phyloP scores from a whole-genome alignment of 148 eudicot species.

The Vaccinium corymbosum region DNA sequence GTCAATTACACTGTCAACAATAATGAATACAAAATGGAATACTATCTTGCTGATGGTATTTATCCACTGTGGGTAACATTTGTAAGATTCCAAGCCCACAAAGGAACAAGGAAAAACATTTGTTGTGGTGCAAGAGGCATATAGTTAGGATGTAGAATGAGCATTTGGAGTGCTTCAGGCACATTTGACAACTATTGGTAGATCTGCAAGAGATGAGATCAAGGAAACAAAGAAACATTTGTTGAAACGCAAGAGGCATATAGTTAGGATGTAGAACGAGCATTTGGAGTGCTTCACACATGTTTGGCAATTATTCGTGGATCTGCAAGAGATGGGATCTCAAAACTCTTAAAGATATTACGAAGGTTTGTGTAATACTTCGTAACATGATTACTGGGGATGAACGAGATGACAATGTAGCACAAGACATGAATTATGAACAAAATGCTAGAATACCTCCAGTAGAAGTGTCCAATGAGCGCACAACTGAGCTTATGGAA shows the following conservation, averaged over 20 bases:
- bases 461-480: not conserved
- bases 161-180: too few species aligned
- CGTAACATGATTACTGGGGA: too few species aligned
- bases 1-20: not conserved
- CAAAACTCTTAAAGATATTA: too few species aligned
- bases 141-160: not conserved
- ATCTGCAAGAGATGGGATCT: too few species aligned
- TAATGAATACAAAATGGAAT: not conserved
- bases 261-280: not conserved
- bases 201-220: too few species aligned
- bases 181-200: too few species aligned
- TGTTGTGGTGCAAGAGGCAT: not conserved
- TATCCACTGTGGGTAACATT: not conserved
- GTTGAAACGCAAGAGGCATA: not conserved
- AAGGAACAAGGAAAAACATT: not conserved
- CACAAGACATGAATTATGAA: not conserved
- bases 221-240: not conserved
- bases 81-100: not conserved
- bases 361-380: too few species aligned
- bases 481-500: not conserved
- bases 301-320: too few species aligned
- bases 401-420: too few species aligned
- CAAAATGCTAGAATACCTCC: not conserved
- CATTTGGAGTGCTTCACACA: too few species aligned
- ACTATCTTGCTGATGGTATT: not conserved